phyloP scores from a whole-genome alignment of 768 basidiomycete genomes.

The Lactarius vividus region DNA sequence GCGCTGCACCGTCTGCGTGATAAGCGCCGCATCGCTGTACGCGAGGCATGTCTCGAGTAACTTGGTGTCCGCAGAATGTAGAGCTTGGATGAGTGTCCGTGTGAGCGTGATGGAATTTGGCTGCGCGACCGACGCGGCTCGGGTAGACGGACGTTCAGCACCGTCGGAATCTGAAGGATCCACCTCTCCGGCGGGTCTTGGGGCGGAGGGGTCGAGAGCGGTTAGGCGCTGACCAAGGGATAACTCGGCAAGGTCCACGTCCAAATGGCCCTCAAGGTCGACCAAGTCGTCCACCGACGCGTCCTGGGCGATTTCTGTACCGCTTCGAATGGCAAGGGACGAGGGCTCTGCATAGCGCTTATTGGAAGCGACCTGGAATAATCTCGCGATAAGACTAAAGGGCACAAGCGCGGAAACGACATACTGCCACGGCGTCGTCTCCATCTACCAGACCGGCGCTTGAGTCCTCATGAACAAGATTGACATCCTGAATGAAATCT shows the following conservation, averaged over 20 bases:
- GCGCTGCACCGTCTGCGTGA: conserved; percentile 82
- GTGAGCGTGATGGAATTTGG: conserved; percentile 81
- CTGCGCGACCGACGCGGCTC: conserved; percentile 35
- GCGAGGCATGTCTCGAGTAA: conserved; percentile 84
- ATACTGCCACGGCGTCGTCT: conserved; percentile 19
- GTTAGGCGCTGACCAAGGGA: conserved; percentile 89
- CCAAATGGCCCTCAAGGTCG: conserved; percentile 66
- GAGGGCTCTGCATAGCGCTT: conserved; percentile 69
- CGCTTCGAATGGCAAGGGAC: conserved; percentile 62
- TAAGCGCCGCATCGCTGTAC: conserved; percentile 77
- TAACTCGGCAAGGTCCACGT: conserved; percentile 85
- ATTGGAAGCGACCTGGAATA: conserved; percentile 43
- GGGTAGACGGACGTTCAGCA: conserved; percentile 35
- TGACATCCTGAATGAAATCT: conserved; percentile 50
- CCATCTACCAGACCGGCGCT: conserved; percentile 30
- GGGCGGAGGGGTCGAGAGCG: conserved; percentile 53
- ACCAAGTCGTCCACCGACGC: conserved; percentile 48
- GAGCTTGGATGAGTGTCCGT: conserved; percentile 90
- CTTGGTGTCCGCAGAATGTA: conserved; percentile 90
- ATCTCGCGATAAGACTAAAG: background rate
- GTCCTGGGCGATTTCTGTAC: conserved; percentile 61
- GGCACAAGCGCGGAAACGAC: background rate
- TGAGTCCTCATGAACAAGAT: conserved; percentile 41
- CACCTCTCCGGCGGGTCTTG: conserved; percentile 38
- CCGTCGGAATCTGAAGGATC: conserved; percentile 48